Evolutionary conservation across 495 filamentous ascomycete genomes (phyloP), one percentile per base, ranked within the genome.

Genomic region (Paragyromitra xinjiangensis): DNA sequence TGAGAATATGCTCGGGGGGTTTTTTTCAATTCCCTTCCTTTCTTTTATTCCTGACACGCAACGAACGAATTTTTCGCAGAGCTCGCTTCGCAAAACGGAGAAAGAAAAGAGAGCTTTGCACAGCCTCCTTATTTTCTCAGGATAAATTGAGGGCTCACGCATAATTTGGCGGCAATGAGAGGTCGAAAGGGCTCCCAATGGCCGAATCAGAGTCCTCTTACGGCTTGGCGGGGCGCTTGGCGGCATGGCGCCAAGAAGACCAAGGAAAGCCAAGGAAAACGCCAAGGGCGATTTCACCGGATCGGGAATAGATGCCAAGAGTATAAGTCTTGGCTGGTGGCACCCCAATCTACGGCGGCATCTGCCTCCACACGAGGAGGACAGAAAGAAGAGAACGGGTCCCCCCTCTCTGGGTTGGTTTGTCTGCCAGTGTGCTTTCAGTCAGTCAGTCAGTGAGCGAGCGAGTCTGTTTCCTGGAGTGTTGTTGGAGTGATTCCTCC

Each of bases 331-430:
- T 79, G 77, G 77, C 75, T 61, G 55, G 71, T 51, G 77, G 61
- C 77, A 71, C 74, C 65, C 73, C 77, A 78, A 77, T 77, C 77
- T 69, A 70, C 74, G 64, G 29, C 72, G 66, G 72, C 76, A 75
- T 69, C 76, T 74, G 71, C 75, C 55, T 78, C 69, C 64, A 69
- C 71, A 75, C 50, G 61, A 61, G 44, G 75, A 61, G 62, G 40
- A 48, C 42, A 72, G 59, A 59, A 70, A 78, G 75, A 71, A 69
- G 69, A 67, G 19, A 56, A 51, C 66, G 73, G 63, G 51, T 70
- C 59, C 73, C 69, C 74, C 74, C 59, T 55, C 39, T 39, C 29
- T 34, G 29, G 29, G 34, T 22, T 26, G 44, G 45, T 64, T 77
- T 61, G 26, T 61, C 56, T 64, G 50, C 51, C 56, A 9, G 58